Evolutionary conservation across 768 basidiomycete genomes (phyloP).

Genomic region (Leccinum broughii): DNA sequence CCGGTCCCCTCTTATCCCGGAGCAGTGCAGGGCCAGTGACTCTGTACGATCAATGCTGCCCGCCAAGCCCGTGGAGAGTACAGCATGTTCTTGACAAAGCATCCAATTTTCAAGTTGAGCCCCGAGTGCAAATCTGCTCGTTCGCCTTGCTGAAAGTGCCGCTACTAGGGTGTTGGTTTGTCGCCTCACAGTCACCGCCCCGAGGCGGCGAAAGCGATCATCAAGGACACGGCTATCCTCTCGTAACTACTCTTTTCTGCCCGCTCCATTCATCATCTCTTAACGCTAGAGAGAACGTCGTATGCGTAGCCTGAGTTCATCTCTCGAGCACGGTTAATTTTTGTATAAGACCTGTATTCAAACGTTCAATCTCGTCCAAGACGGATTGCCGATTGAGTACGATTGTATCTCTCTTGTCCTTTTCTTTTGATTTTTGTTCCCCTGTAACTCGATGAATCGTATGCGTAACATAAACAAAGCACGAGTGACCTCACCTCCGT

Average conservation of each 20-base stretch:
- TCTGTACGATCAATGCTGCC: too few species aligned
- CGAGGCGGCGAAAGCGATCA: constrained; percentile 24
- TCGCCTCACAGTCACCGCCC: constrained; percentile 19
- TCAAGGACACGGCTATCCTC: constrained; percentile 30
- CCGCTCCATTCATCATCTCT: not conserved
- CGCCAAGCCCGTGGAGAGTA: too few species aligned
- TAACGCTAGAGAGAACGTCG: not conserved
- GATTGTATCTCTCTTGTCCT: constrained; percentile 58
- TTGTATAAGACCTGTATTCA: constrained; percentile 70
- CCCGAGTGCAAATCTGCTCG: too few species aligned
- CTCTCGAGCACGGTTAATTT: constrained; percentile 35
- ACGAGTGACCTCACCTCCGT: constrained; percentile 30
- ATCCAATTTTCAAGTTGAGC: too few species aligned
- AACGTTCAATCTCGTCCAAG: constrained; percentile 70
- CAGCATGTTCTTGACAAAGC: too few species aligned
- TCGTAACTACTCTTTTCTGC: constrained; percentile 10
- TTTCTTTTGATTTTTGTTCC: constrained; percentile 36
- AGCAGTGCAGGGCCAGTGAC: too few species aligned
- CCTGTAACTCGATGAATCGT: constrained; percentile 20
- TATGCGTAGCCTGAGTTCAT: constrained; percentile 2
- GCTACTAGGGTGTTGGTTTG: too few species aligned
- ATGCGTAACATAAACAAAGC: not conserved
- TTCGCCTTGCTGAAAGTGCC: too few species aligned
- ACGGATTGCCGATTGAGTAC: constrained; percentile 65
- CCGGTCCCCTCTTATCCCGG: too few species aligned